These are phyloP conservation scores for Annulohypoxylon stygium DNA, from an alignment of 495 filamentous ascomycete species.

Conservation along the genomic window DNA sequence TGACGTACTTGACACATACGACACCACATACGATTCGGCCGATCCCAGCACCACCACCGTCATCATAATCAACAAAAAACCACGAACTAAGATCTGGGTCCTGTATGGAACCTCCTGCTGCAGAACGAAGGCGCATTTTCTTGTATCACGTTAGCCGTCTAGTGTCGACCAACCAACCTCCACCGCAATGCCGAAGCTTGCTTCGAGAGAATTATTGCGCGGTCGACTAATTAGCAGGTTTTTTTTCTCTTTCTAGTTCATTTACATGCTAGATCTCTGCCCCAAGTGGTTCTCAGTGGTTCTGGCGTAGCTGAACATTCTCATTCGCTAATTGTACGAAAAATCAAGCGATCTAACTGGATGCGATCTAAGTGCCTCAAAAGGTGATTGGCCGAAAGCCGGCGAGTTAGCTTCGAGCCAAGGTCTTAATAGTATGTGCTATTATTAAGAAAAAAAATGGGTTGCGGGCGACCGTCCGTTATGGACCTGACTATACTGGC, in stretches of 20 bases:
- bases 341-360: neutral
- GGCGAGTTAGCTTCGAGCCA: slow-evolving; percentile 1
- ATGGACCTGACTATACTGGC: neutral
- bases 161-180: slow-evolving; percentile 8
- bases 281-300: neutral
- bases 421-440: neutral
- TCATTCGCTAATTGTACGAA: slow-evolving; percentile 31
- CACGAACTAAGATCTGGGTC: slow-evolving; percentile 38
- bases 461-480: neutral
- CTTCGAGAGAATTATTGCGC: slow-evolving; percentile 9
- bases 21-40: slow-evolving; percentile 40
- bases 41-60: slow-evolving; percentile 30
- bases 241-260: slow-evolving; percentile 2
- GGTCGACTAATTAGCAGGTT: slow-evolving; percentile 10
- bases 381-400: slow-evolving; percentile 16
- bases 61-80: slow-evolving; percentile 14
- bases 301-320: neutral
- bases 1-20: slow-evolving; percentile 17
- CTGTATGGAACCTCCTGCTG: slow-evolving; percentile 37
- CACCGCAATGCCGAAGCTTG: slow-evolving; percentile 18
- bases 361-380: neutral
- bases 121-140: slow-evolving; percentile 39
- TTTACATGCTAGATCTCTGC: neutral
- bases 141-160: slow-evolving; percentile 35
- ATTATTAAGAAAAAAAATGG: slow-evolving; percentile 8